Base-by-base conservation (phyloP, 1,284 basidiomycete genomes). In the Tilletia indica region DNA sequence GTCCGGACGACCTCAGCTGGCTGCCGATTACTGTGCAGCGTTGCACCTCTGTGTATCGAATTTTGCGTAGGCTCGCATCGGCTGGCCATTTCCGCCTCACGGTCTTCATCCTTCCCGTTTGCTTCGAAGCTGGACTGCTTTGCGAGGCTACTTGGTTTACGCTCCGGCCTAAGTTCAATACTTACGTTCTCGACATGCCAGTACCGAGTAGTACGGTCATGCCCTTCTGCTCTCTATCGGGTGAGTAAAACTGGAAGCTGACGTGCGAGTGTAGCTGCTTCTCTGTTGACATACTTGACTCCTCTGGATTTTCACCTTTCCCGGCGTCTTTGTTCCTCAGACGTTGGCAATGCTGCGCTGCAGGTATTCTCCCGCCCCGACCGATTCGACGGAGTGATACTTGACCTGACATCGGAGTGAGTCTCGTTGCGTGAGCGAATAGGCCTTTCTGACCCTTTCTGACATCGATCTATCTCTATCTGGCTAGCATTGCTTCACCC, bases 351-450 rank as follows among this genome's bases (percentile, higher is more conserved):
- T 31, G 58, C 58, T 31, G 58, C 36, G 25, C 25, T 63, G 58
- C 58, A 63, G 31, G 36, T 63, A 31, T 63, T 63, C 58, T 31
- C 58, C 12, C 21, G 58, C 5, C 58, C 58, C 36, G 58, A 63
- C 1, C 58, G 36, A 5, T 63, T 63, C 58, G 36, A 38, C 19
- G 58, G 58, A 8, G 12, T 31, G 2, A 9, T 25, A 14, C 19
- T 63, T 31, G 58, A 63, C 19, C 8, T 63, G 25, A 63, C 58
- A 16, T 63, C 58, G 14, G 58, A 63, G 51, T 54, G 51, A 54
- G 51, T 54, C 19, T 8, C 6, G 25, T 8, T n/a, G 51, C 6
- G 14, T 45, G 3, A 9, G n/a, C 51, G 1, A 12, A 19, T n/a
- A n/a, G 8, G 19, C n/a, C 8, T 19, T 54, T 54, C n/a, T 54